Percentiles rank a stretch among this genome's conserved stretches.
These are phyloP conservation scores for Zanthoxylum bungeanum DNA, from an alignment of 345 rosid genomes.

Conservation along the genomic window DNA sequence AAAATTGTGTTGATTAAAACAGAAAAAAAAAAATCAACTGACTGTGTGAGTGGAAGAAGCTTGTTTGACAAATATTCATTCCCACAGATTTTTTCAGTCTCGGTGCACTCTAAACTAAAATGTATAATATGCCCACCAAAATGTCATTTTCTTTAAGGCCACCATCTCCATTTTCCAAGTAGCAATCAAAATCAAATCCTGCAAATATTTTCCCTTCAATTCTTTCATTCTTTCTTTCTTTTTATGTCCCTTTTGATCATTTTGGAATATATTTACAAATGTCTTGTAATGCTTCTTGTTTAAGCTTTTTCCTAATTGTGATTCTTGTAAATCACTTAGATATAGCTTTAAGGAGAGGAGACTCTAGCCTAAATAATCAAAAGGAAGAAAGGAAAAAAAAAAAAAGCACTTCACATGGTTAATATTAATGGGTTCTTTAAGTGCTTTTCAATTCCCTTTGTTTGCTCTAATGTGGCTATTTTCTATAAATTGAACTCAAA, in stretches of 20 bases:
- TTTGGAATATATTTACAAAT: conserved; percentile 30
- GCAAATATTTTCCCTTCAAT: not conserved
- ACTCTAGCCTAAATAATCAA: not conserved
- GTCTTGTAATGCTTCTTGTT: conserved; percentile 24
- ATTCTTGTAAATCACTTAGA: conserved; percentile 17
- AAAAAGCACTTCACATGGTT: conserved; percentile 23
- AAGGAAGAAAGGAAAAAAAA: not conserved
- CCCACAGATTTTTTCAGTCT: not conserved
- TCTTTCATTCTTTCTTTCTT: not conserved
- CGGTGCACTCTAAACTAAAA: not conserved
- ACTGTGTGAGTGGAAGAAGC: not conserved
- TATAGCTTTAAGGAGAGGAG: not conserved
- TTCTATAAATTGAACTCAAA: conserved; percentile 10
- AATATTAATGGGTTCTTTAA: conserved; percentile 16
- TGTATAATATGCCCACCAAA: not conserved
- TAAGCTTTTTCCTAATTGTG: conserved; percentile 24
- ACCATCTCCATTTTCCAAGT: conserved; percentile 16
- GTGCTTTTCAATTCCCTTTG: conserved; percentile 21
- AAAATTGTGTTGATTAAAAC: not conserved
- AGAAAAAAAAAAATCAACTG: not conserved
- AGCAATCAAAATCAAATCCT: conserved; percentile 14
- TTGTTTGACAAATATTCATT: not conserved
- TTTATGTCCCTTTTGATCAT: conserved; percentile 29
- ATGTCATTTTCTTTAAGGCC: conserved; percentile 18
- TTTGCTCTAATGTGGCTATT: conserved; percentile 17